Evolutionary conservation across 2,329 filamentous ascomycete genomes (phyloP).

Genomic region (Huntiella moniliformis): DNA sequence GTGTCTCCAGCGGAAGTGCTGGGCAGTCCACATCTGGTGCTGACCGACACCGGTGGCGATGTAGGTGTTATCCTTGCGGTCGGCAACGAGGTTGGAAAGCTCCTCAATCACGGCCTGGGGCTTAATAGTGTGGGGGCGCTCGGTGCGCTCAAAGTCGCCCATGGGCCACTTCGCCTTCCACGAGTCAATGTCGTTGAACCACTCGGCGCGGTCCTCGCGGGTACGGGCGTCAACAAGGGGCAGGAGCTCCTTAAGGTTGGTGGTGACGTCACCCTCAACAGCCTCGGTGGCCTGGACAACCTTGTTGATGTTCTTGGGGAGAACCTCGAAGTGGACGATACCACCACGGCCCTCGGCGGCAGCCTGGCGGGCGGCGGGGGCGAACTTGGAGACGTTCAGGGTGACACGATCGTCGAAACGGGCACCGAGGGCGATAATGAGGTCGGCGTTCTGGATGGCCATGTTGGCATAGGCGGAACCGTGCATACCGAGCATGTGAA

Average conservation of each 20-base stretch:
- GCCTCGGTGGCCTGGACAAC: constrained; percentile 92
- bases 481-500: constrained; percentile 99
- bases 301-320: constrained; percentile 99
- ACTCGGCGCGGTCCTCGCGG: constrained; percentile 52
- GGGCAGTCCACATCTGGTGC: constrained; percentile 96
- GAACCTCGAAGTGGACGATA: constrained; percentile 93
- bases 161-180: constrained; percentile 92
- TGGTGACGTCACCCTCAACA: constrained; percentile 75
- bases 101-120: constrained; percentile 84
- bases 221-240: constrained; percentile 47
- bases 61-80: constrained; percentile 66
- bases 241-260: constrained; percentile 58
- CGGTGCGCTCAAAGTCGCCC: constrained; percentile 59
- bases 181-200: constrained; percentile 73
- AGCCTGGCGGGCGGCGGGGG: constrained; percentile 69
- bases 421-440: constrained; percentile 84
- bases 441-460: constrained; percentile 90
- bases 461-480: constrained; percentile 94
- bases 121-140: constrained; percentile 66
- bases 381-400: constrained; percentile 63
- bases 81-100: constrained; percentile 63
- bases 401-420: constrained; percentile 96
- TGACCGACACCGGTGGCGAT: constrained; percentile 92
- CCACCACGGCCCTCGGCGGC: constrained; percentile 73
- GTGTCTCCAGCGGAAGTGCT: constrained; percentile 88